Conservation (phyloP, 2,329 filamentous ascomycete species). For the Trichoderma sp. region DNA sequence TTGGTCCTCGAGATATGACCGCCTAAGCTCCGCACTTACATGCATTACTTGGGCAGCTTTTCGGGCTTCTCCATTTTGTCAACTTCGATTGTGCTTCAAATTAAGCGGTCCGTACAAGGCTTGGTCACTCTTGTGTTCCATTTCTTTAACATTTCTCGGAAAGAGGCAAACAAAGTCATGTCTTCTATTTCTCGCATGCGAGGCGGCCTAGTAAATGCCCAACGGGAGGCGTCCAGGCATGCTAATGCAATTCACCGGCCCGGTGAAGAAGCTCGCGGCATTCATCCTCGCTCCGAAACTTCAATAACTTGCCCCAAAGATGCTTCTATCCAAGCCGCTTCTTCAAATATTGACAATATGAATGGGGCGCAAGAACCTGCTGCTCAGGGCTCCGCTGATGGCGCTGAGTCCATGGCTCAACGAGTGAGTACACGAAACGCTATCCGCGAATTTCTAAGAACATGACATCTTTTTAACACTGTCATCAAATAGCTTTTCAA, state of each 20-base stretch:
- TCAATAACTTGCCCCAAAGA: not conserved
- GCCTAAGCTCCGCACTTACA: not conserved
- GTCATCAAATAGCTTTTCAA: not conserved
- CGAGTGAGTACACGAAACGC: not conserved
- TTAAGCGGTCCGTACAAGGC: not conserved
- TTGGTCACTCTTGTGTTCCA: not conserved
- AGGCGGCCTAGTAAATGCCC: not conserved
- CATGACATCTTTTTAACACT: not conserved
- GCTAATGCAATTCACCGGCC: not conserved
- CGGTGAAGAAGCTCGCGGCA: not conserved
- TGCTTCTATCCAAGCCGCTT: not conserved
- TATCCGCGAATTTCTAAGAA: not conserved
- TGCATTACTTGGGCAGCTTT: not conserved
- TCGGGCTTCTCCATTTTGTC: not conserved
- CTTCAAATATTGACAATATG: not conserved
- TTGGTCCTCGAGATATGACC: not conserved
- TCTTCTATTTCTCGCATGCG: not conserved
- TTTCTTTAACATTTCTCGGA: no score
- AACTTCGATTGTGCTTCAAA: not conserved
- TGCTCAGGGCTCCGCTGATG: not conserved
- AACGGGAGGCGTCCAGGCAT: not conserved
- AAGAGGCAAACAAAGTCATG: not conserved
- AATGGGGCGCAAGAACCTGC: not conserved
- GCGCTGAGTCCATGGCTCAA: not conserved
- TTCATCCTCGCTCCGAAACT: not conserved